Evolutionary conservation across 2,329 filamentous ascomycete genomes (phyloP).

Genomic region (Penicillium sp.): DNA sequence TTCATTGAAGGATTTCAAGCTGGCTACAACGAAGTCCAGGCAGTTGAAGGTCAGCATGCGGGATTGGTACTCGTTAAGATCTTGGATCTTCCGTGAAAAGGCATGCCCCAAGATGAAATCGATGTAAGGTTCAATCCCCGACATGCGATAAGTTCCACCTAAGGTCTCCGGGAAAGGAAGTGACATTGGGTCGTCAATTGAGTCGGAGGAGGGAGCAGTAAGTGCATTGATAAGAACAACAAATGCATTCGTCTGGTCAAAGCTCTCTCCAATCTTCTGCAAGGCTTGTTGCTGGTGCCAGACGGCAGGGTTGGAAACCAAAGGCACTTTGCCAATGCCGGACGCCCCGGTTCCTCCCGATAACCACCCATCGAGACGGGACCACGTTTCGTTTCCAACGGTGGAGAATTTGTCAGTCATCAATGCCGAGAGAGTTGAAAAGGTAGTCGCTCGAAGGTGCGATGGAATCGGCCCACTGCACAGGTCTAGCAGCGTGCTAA

Average conservation of each 20-base stretch:
- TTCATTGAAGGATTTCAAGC: conserved; percentile 87
- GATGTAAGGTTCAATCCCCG: conserved; percentile 88
- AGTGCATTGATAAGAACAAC: conserved; percentile 74
- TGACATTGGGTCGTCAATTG: conserved; percentile 63
- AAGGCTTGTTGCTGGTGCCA: conserved; percentile 63
- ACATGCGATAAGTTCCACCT: conserved; percentile 72
- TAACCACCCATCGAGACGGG: conserved; percentile 75
- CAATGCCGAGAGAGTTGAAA: conserved; percentile 73
- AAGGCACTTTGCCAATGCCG: conserved; percentile 50
- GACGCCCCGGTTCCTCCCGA: conserved; percentile 51
- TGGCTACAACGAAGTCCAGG: conserved; percentile 77
- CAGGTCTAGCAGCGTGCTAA: conserved; percentile 73
- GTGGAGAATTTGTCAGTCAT: conserved; percentile 69
- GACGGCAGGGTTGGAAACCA: conserved; percentile 41
- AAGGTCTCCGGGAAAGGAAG: conserved; percentile 86
- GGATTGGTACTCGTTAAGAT: conserved; percentile 68
- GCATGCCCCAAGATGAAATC: conserved; percentile 85
- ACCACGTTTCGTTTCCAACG: conserved; percentile 75
- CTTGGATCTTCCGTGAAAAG: conserved; percentile 66
- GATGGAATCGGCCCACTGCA: conserved; percentile 74
- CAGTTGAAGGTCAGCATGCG: conserved; percentile 75
- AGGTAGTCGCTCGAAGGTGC: conserved; percentile 78
- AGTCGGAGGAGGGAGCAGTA: conserved; percentile 56
- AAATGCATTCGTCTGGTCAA: conserved; percentile 84
- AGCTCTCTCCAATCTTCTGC: conserved; percentile 71